These are phyloP conservation scores for Amniculicola lignicola DNA, from an alignment of 495 filamentous ascomycete genomes.

Conservation along the genomic window DNA sequence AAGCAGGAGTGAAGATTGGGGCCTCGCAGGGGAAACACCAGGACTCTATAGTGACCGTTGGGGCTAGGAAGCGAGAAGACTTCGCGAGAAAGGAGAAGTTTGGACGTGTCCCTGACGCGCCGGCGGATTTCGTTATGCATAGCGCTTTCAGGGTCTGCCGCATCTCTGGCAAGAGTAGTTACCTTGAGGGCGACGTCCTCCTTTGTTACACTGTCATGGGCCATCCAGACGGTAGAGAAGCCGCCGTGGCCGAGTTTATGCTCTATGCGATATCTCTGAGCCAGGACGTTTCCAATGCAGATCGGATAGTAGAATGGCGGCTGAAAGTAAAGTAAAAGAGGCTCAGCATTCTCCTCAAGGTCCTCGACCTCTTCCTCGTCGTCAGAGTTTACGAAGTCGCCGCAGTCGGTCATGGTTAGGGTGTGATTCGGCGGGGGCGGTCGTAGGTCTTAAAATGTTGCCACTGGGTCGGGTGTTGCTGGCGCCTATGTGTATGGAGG, in stretches of 20 bases:
- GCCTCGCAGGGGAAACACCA: not conserved
- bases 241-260: slow-evolving; percentile 15
- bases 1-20: not conserved
- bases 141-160: not conserved
- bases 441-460: no score
- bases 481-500: no score
- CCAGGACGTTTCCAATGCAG: slow-evolving; percentile 8
- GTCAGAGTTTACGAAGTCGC: no score
- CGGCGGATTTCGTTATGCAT: not conserved
- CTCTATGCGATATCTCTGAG: slow-evolving; percentile 2
- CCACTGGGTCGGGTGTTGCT: no score
- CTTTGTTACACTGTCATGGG: not conserved
- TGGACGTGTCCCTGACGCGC: not conserved
- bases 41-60: not conserved
- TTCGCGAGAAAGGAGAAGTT: not conserved
- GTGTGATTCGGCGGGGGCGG: no score
- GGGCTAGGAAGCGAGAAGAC: not conserved
- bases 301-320: slow-evolving; percentile 11
- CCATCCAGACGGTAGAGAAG: slow-evolving; percentile 10
- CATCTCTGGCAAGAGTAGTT: not conserved
- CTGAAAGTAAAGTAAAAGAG: slow-evolving; percentile 8
- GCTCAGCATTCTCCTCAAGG: slow-evolving; percentile 8
- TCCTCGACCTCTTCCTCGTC: slow-evolving; percentile 8
- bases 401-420: no score
- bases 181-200: not conserved